Evolutionary conservation across 73 alveolate genomes (phyloP), one percentile per base, ranked within the genome.

Genomic region (Paramecium bursaria): DNA sequence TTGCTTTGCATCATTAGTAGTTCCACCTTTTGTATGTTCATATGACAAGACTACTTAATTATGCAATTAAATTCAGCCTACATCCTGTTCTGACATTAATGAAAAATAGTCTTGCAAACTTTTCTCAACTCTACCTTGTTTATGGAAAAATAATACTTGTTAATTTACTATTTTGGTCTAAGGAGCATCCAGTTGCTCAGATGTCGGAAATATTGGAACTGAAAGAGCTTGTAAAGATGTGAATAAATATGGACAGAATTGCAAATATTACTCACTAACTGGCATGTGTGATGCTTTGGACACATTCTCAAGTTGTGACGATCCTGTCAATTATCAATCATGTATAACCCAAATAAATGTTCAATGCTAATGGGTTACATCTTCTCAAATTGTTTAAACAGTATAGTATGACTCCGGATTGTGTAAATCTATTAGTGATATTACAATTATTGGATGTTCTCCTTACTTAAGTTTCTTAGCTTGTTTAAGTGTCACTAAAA

Each of bases 391-490:
- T 7, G 33, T 57, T 13, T 30, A 57, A 30, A 23, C 30, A 3
- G 33, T 27, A 6, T 23, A 31, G 17, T 26, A 14, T 57, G 76
- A 57, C 26, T 27, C 14, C 10, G 76, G 76, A 9, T 11, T 27
- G 33, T 57, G 76, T 26, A 1, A 27, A 13, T 42, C 76, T 6
- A 30, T 30, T 29, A 57, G 26, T 57, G 46, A 17, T 2, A 30
- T n/a, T 27, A 15, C 49, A 13, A 57, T 14, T 9, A 15, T 23
- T 23, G 15, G 27, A 23, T 57, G 76, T 31, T 30, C 26, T 10
- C 51, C 27, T 57, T 30, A 57, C 17, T 30, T 57, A 57, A 57
- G 76, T 57, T 57, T 30, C 17, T 15, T 57, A 30, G 17, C 76
- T 27, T 57, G 76, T 29, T 27, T 57, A n/a, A 17, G 48, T 23